A percentile compares a stretch with the other conserved stretches of the same genome.
Conservation (phyloP, 2,329 filamentous ascomycete species). For the Rhinocladiella similis region DNA sequence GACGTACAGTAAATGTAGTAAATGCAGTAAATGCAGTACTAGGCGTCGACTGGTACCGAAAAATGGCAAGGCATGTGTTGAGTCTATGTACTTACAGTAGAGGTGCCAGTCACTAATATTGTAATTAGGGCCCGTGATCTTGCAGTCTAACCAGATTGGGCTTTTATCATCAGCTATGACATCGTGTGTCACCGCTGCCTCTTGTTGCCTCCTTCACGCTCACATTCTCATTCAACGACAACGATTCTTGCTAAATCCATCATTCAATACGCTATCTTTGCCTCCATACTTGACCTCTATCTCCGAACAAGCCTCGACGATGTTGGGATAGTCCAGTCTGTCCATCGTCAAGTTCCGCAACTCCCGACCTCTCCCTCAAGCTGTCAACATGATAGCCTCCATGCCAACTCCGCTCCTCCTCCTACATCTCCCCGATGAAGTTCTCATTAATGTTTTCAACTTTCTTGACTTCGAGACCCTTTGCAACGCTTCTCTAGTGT, state of each 20-base stretch:
- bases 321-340: not conserved
- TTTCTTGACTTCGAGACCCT: slow-evolving; percentile 23
- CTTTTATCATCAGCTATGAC: not conserved
- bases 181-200: not conserved
- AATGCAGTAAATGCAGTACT: too few relatives aligned
- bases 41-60: too few relatives aligned
- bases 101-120: too few relatives aligned
- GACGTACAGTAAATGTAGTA: too few relatives aligned
- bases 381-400: slow-evolving; percentile 21
- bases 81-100: too few relatives aligned
- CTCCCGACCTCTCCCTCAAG: not conserved
- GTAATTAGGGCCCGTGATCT: too few relatives aligned
- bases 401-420: slow-evolving; percentile 19
- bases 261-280: too few relatives aligned
- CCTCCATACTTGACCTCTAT: too few relatives aligned
- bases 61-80: too few relatives aligned
- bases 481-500: slow-evolving; percentile 19
- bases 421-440: slow-evolving; percentile 28
- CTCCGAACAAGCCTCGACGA: too few relatives aligned
- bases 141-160: not conserved
- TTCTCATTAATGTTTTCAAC: slow-evolving; percentile 26
- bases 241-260: not conserved
- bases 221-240: not conserved
- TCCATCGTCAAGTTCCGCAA: not conserved
- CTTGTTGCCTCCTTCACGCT: not conserved